These are phyloP conservation scores for Pestalotiopsis sp. DNA, from an alignment of 2,329 filamentous ascomycete species.

Conservation along the genomic window DNA sequence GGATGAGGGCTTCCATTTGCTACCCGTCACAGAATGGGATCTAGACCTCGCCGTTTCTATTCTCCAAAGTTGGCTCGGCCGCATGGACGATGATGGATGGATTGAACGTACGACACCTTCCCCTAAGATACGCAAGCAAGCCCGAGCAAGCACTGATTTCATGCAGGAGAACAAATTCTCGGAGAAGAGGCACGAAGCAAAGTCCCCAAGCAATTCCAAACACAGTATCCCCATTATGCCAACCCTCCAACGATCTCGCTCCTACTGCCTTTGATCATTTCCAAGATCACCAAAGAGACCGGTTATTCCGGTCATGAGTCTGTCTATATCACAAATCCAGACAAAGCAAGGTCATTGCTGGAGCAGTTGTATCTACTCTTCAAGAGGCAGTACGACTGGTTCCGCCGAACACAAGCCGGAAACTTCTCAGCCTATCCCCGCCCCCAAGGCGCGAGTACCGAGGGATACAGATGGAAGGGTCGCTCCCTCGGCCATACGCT, in stretches of 20 bases:
- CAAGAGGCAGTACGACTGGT: constrained; percentile 91
- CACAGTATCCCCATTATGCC: constrained; percentile 95
- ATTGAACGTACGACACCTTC: constrained; percentile 63
- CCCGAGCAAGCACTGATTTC: neutral
- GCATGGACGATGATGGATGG: constrained; percentile 95
- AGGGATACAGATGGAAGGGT: constrained; percentile 94
- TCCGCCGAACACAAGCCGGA: constrained; percentile 86
- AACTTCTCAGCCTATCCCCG: constrained; percentile 91
- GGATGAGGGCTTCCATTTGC: constrained; percentile 92
- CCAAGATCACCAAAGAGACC: constrained; percentile 92
- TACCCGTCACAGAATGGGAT: constrained; percentile 89
- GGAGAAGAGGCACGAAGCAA: constrained; percentile 88
- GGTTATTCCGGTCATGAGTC: constrained; percentile 89
- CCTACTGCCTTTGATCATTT: constrained; percentile 89
- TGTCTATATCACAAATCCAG: constrained; percentile 72
- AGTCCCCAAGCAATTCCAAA: constrained; percentile 88
- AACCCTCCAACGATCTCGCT: constrained; percentile 96
- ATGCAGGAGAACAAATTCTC: constrained; percentile 71
- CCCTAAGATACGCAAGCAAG: neutral
- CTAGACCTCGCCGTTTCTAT: constrained; percentile 82
- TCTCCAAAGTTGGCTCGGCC: constrained; percentile 87
- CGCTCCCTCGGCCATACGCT: constrained; percentile 85
- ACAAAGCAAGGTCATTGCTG: constrained; percentile 29
- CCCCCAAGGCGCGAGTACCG: constrained; percentile 87
- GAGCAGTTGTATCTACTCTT: constrained; percentile 65